phyloP scores from a whole-genome alignment of 192 early-diverging fungal genomes.

The Podila horticola region DNA sequence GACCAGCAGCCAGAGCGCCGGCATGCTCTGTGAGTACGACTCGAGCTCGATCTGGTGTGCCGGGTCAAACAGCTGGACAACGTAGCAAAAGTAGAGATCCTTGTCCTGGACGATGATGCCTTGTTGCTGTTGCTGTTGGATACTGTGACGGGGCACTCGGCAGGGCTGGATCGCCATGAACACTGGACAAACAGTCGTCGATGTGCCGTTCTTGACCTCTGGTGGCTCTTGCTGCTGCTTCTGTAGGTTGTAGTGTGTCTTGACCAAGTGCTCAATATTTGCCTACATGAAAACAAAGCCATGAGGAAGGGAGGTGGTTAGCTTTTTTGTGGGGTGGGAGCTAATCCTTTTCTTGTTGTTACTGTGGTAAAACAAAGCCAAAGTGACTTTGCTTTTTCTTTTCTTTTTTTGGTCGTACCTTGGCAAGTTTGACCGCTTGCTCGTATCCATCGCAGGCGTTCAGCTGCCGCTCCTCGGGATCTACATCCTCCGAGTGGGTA shows the following conservation, averaged over 20 bases:
- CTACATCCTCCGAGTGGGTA: constrained; percentile 31
- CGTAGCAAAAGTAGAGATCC: constrained; percentile 51
- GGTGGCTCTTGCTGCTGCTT: constrained; percentile 4
- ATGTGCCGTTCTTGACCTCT: constrained; percentile 21
- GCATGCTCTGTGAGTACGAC: constrained; percentile 65
- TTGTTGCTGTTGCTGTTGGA: background rate
- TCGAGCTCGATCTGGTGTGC: constrained; percentile 62
- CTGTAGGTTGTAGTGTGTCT: constrained; percentile 55
- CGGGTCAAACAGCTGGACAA: constrained; percentile 60
- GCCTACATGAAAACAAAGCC: constrained; percentile 35
- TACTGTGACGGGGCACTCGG: constrained; percentile 48
- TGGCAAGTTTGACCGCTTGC: constrained; percentile 63
- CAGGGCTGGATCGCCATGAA: constrained; percentile 69
- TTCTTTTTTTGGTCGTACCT: constrained; percentile 31
- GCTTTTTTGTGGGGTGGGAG: no score
- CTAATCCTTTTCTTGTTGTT: no score
- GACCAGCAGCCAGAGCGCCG: constrained; percentile 64
- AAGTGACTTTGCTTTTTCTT: no score
- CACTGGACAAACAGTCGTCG: constrained; percentile 61
- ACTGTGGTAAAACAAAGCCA: no score
- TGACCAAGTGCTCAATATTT: constrained; percentile 65
- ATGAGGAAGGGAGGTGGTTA: no score
- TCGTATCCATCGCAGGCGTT: constrained; percentile 67
- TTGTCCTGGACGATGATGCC: constrained; percentile 28
- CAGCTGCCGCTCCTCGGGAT: constrained; percentile 52